Percentiles rank a stretch among this genome's conserved stretches.
phyloP scores from a whole-genome alignment of 441 rosid genomes.

The Croton laevigatus region DNA sequence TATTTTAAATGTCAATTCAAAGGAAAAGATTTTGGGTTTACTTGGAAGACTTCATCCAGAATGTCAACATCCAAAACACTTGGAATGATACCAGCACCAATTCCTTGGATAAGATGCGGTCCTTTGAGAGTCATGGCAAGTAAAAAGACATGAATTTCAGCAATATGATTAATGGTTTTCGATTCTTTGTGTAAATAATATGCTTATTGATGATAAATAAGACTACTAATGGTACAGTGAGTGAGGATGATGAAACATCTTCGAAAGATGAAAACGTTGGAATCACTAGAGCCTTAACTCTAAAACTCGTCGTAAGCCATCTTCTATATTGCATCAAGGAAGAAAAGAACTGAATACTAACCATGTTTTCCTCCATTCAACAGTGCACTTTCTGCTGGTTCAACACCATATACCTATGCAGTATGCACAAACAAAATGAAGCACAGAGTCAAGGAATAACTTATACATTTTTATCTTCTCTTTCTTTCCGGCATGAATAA shows the following conservation, averaged over 20 bases:
- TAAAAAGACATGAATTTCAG: not conserved
- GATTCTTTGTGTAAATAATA: too few relatives aligned
- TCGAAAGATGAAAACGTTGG: not conserved
- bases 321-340: not conserved
- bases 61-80: conserved; percentile 38
- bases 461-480: not conserved
- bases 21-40: conserved; percentile 23
- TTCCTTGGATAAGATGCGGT: conserved; percentile 49
- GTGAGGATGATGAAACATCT: not conserved
- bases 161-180: not conserved
- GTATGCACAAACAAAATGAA: conserved; percentile 6
- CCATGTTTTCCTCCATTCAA: conserved; percentile 67
- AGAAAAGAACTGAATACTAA: conserved; percentile 18
- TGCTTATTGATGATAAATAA: too few relatives aligned
- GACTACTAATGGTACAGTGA: too few relatives aligned
- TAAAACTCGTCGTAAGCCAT: not conserved
- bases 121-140: conserved; percentile 24
- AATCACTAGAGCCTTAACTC: not conserved
- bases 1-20: not conserved
- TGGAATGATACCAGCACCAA: conserved; percentile 50
- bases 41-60: conserved; percentile 49
- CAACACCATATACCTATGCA: conserved; percentile 61
- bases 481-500: not conserved
- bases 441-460: not conserved
- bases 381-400: conserved; percentile 72